Conservation (phyloP, 2,329 filamentous ascomycete genomes). For the Pestalotiopsis sp. region DNA sequence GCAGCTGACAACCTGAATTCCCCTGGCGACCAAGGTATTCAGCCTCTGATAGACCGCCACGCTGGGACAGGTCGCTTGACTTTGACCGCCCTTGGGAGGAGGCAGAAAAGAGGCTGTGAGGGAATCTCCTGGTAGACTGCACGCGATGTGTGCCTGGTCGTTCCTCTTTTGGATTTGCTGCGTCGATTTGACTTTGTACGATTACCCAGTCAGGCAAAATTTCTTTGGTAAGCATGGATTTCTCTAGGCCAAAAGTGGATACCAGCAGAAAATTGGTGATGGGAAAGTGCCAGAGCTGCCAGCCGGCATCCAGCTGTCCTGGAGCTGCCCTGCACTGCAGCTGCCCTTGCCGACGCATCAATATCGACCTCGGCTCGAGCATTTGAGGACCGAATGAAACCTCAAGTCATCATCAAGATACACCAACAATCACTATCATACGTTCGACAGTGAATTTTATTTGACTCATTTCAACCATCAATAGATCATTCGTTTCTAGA, state of each 20-base stretch:
- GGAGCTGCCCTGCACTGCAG: too few species aligned
- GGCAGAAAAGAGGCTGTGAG: too few species aligned
- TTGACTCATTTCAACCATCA: too few species aligned
- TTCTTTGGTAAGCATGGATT: background rate
- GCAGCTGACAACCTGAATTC: conserved; percentile 4
- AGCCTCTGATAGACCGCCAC: conserved; percentile 7
- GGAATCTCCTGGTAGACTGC: background rate
- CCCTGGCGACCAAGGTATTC: conserved; percentile 7
- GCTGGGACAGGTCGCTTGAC: background rate
- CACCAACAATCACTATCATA: background rate
- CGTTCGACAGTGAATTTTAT: too few species aligned
- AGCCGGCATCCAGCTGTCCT: background rate
- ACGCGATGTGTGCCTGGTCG: background rate
- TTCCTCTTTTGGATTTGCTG: background rate
- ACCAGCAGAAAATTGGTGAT: background rate
- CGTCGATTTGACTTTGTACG: background rate
- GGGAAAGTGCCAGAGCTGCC: background rate
- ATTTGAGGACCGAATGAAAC: background rate
- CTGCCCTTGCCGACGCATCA: background rate
- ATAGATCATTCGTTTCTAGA: background rate
- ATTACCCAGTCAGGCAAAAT: background rate
- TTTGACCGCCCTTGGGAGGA: too few species aligned
- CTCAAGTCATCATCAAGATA: background rate
- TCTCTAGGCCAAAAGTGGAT: background rate
- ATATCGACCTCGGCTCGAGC: background rate